Percentiles rank a stretch among this genome's conserved stretches.
Evolutionary conservation across 768 basidiomycete species (phyloP).

Genomic region (Clathrus columnatus): DNA sequence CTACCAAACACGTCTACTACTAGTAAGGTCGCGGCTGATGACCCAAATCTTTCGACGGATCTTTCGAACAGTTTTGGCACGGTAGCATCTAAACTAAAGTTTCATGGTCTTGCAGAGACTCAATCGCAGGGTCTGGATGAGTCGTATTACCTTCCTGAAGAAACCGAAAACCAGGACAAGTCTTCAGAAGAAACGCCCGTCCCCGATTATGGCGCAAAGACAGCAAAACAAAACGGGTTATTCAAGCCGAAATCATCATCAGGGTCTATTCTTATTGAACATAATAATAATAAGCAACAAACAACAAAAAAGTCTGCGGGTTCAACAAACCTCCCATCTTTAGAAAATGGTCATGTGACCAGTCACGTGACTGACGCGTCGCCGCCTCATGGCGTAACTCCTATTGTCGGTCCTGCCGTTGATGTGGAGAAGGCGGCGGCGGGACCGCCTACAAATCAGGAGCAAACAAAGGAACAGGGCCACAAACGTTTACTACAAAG

Average conservation of each 20-base stretch:
- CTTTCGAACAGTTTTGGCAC: background rate
- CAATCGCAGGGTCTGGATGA: conserved; percentile 1
- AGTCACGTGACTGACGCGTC: conserved; percentile 9
- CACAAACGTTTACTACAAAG: background rate
- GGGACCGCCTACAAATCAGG: background rate
- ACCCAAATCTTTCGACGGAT: background rate
- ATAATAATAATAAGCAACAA: background rate
- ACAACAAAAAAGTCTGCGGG: background rate
- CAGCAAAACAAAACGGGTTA: background rate
- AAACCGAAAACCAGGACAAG: background rate
- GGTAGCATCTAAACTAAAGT: background rate
- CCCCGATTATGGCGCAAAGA: background rate
- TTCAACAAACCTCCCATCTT: background rate
- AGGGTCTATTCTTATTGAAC: background rate
- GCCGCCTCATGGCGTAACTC: background rate
- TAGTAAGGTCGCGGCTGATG: background rate
- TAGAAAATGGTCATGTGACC: conserved; percentile 6
- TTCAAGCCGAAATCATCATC: background rate
- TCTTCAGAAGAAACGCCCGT: background rate
- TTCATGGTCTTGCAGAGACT: conserved; percentile 5
- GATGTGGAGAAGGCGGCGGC: background rate
- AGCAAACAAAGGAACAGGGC: background rate
- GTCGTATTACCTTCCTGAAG: background rate
- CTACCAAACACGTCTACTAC: conserved; percentile 10
- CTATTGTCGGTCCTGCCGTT: background rate